A percentile compares a stretch with the other conserved stretches of the same genome.
phyloP scores from a whole-genome alignment of 148 eudicot genomes.

The Amaranthus hypochondriacus region DNA sequence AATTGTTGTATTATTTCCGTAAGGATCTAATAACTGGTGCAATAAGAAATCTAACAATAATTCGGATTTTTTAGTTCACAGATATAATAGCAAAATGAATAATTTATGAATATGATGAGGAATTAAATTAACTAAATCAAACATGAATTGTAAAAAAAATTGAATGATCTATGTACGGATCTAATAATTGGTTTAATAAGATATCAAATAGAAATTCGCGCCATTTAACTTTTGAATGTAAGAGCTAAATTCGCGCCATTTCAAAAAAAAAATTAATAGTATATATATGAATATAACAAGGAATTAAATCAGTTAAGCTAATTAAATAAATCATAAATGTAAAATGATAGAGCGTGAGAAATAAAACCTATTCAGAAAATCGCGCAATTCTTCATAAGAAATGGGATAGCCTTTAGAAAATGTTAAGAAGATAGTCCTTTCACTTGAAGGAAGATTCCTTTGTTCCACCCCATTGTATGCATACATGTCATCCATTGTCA shows the following conservation, averaged over 20 bases:
- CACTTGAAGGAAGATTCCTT: slow-evolving; percentile 9
- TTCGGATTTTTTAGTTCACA: no score
- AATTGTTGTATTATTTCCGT: no score
- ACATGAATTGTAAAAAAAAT: background rate
- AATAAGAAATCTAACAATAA: background rate
- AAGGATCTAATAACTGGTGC: background rate
- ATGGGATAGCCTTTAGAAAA: slow-evolving; percentile 41
- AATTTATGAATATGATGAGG: background rate
- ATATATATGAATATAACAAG: background rate
- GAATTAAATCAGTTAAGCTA: background rate
- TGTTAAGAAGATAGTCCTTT: slow-evolving; percentile 38
- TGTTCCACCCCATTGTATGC: background rate
- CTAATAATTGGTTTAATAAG: background rate
- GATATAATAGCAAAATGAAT: no score
- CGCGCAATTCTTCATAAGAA: slow-evolving; percentile 19
- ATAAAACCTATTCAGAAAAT: slow-evolving; percentile 23
- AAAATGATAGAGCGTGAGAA: background rate
- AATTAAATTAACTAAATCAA: background rate
- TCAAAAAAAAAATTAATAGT: no score
- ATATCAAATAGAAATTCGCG: background rate
- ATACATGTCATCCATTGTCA: background rate
- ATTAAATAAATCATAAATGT: background rate
- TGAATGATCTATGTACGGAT: background rate
- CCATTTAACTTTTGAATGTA: no score
- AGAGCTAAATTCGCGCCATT: no score